phyloP scores from a whole-genome alignment of 2,329 filamentous ascomycete species.

The Drechslerella stenobrocha region DNA sequence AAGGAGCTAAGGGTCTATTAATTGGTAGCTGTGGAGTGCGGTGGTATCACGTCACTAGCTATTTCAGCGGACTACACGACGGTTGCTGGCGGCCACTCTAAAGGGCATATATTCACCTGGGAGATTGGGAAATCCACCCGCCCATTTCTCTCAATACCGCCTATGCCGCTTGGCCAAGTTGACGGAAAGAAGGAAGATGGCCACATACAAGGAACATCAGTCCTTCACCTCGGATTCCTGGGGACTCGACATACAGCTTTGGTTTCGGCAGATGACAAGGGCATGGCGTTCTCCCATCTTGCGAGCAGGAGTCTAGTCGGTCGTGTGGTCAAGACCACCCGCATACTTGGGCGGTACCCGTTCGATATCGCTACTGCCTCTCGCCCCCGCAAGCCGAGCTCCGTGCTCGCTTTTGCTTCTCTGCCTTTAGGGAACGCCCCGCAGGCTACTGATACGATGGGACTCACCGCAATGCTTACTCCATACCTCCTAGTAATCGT shows the following conservation, averaged over 20 bases:
- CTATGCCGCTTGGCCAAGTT: constrained; percentile 68
- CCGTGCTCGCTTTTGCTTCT: constrained; percentile 86
- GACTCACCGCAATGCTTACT: constrained; percentile 90
- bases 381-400: constrained; percentile 82
- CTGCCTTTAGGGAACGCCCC: constrained; percentile 93
- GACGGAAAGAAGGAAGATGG: constrained; percentile 74
- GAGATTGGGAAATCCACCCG: constrained; percentile 79
- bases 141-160: constrained; percentile 84
- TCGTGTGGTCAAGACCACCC: constrained; percentile 81
- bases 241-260: constrained; percentile 91
- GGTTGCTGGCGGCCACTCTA: constrained; percentile 83
- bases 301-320: constrained; percentile 87
- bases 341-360: constrained; percentile 89
- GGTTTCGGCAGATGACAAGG: constrained; percentile 88
- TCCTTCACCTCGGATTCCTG: constrained; percentile 91
- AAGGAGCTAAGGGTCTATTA: background rate
- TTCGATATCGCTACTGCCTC: constrained; percentile 65
- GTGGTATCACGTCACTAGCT: constrained; percentile 80
- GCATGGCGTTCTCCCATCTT: constrained; percentile 98
- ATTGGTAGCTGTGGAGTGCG: constrained; percentile 77
- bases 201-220: constrained; percentile 73
- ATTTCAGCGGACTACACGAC: constrained; percentile 93
- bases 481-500: constrained; percentile 95
- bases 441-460: constrained; percentile 81
- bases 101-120: constrained; percentile 95